Evolutionary conservation across 139 green algal genomes (phyloP).

Genomic region (Mesotaenium endlicherianum): DNA sequence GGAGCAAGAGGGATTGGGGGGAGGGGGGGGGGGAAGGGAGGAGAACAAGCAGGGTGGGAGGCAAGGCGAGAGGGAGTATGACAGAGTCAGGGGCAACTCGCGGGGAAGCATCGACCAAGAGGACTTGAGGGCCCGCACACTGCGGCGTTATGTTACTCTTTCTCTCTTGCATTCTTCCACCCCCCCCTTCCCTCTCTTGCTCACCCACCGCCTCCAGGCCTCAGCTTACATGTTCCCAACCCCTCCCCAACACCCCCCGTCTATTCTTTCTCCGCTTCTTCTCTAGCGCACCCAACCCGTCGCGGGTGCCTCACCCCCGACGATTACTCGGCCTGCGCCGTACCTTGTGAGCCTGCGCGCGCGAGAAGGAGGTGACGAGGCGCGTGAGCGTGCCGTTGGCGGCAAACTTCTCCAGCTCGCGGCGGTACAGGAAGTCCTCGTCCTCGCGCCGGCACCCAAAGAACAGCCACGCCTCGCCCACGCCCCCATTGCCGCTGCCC

Average conservation of each 20-base stretch:
- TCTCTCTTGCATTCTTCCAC: neutral
- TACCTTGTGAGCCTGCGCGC: constrained; percentile 54
- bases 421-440: constrained; percentile 81
- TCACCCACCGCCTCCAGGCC: neutral
- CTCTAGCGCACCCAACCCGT: neutral
- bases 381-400: constrained; percentile 68
- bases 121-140: neutral
- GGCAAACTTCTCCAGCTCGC: constrained; percentile 71
- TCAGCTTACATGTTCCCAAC: neutral
- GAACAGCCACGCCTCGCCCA: constrained; percentile 67
- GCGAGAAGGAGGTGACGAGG: constrained; percentile 79
- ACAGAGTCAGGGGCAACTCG: neutral
- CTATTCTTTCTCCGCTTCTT: neutral
- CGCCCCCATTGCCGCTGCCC: neutral
- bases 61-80: neutral
- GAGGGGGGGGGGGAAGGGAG: neutral
- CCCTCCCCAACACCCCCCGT: neutral
- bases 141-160: neutral
- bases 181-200: neutral
- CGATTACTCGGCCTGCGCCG: neutral
- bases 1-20: neutral
- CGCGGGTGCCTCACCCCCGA: neutral
- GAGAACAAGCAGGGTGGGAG: neutral
- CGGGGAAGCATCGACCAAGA: neutral
- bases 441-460: constrained; percentile 77